Evolutionary conservation across 768 basidiomycete species (phyloP).

Genomic region (Tubosaeta brunneosetosa): DNA sequence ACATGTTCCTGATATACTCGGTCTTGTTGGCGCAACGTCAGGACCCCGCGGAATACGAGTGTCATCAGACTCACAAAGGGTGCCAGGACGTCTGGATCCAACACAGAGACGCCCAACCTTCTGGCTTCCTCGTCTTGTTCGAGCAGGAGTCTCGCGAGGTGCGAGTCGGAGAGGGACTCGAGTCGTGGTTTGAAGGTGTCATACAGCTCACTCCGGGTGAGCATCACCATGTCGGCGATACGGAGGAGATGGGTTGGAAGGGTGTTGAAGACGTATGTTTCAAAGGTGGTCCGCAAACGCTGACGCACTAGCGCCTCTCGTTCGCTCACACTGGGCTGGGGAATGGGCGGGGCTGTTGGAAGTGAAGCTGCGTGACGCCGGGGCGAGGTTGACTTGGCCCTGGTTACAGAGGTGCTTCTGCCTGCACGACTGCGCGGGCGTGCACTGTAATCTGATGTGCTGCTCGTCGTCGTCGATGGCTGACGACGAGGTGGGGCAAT

Average conservation of each 20-base stretch:
- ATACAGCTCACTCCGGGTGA: constrained; percentile 18
- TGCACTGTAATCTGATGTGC: constrained; percentile 14
- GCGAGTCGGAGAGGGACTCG: constrained; percentile 18
- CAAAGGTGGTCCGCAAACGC: constrained; percentile 19
- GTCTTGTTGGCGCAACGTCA: constrained; percentile 13
- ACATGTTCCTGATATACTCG: constrained; percentile 12
- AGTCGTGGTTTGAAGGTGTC: constrained; percentile 18
- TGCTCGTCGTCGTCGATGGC: constrained; percentile 15
- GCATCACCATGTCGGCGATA: constrained; percentile 17
- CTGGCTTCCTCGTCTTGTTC: constrained; percentile 23
- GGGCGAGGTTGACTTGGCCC: constrained; percentile 18
- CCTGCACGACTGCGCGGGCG: constrained; percentile 15
- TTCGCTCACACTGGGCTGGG: constrained; percentile 19
- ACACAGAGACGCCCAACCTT: constrained; percentile 16
- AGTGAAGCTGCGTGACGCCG: constrained; percentile 16
- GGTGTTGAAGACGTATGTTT: constrained; percentile 23
- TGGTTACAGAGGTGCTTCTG: constrained; percentile 17
- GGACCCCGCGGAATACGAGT: neutral
- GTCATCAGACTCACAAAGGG: constrained; percentile 16
- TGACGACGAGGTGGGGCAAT: constrained; percentile 14
- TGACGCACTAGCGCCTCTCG: constrained; percentile 19
- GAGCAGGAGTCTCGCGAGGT: constrained; percentile 21
- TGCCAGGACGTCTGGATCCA: constrained; percentile 16
- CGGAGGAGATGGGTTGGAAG: constrained; percentile 23
- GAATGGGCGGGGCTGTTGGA: constrained; percentile 11